Evolutionary conservation across 169 alveolate genomes (phyloP).

Genomic region (Neospora caninum): DNA sequence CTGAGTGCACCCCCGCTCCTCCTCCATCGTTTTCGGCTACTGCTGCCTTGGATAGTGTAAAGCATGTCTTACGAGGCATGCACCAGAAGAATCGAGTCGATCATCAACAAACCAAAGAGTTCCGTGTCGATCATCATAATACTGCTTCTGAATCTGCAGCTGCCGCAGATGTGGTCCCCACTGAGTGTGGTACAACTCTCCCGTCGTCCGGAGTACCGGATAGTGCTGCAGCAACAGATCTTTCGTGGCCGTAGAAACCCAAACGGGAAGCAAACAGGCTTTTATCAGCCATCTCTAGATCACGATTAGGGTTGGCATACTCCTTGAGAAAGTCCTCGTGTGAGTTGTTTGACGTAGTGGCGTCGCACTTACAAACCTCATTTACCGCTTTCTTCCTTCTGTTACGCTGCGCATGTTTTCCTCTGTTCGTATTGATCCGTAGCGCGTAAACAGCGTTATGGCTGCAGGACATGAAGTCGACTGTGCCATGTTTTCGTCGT

Average conservation of each 20-base stretch:
- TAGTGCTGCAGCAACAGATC: neutral
- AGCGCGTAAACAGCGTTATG: too few relatives aligned
- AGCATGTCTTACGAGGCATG: constrained; percentile 4
- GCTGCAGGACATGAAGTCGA: too few relatives aligned
- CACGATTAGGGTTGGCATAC: too few relatives aligned
- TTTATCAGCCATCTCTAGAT: too few relatives aligned
- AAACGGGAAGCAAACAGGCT: neutral
- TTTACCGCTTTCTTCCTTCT: too few relatives aligned
- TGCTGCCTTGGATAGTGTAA: neutral
- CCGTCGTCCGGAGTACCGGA: neutral
- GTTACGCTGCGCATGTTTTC: too few relatives aligned
- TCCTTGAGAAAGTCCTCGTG: too few relatives aligned
- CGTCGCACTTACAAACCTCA: too few relatives aligned
- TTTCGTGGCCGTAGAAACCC: neutral
- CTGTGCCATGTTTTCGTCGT: too few relatives aligned
- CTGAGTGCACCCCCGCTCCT: neutral
- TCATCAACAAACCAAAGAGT: neutral
- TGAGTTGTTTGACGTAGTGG: too few relatives aligned
- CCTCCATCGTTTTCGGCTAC: neutral
- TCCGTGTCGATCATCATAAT: neutral
- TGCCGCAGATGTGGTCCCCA: neutral
- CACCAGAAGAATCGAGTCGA: neutral
- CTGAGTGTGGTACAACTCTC: neutral
- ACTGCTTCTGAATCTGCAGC: neutral
- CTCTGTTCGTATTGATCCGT: too few relatives aligned